phyloP scores from a whole-genome alignment of 2,329 filamentous ascomycete species.

The Pseudopyricularia cyperi region DNA sequence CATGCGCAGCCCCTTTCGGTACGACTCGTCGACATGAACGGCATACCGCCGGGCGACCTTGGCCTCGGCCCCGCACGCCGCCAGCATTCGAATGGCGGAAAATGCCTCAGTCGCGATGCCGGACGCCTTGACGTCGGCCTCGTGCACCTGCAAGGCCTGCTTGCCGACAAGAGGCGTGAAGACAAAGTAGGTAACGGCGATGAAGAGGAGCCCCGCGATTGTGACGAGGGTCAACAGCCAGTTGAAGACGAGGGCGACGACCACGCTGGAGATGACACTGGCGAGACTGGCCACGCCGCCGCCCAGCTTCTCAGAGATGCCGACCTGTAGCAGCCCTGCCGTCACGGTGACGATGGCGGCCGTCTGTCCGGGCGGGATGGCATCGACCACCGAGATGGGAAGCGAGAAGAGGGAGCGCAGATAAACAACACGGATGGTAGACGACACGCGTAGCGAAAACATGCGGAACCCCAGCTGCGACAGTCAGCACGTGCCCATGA shows the following conservation, averaged over 20 bases:
- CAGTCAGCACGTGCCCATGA: conserved; percentile 3
- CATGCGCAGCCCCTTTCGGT: conserved; percentile 14
- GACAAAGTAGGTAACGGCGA: conserved; percentile 17
- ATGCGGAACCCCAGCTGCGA: conserved; percentile 41
- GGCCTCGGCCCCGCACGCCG: conserved; percentile 26
- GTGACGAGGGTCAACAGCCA: conserved; percentile 38
- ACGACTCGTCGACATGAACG: conserved; percentile 20
- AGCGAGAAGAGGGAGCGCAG: conserved; percentile 49
- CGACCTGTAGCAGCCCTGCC: conserved; percentile 46
- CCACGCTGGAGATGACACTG: conserved; percentile 28
- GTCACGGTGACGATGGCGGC: conserved; percentile 51
- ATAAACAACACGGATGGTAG: conserved; percentile 48
- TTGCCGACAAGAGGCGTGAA: conserved; percentile 19
- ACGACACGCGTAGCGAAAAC: conserved; percentile 46
- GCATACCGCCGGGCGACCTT: conserved; percentile 21
- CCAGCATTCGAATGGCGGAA: conserved; percentile 26
- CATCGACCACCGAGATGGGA: conserved; percentile 53
- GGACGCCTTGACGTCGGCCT: conserved; percentile 21
- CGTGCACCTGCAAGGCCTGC: conserved; percentile 18
- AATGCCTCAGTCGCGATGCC: conserved; percentile 27
- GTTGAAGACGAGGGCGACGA: conserved; percentile 36
- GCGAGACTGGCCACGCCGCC: conserved; percentile 26
- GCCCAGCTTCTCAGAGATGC: conserved; percentile 43
- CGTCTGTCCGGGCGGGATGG: conserved; percentile 44
- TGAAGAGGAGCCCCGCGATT: conserved; percentile 29